phyloP scores from a whole-genome alignment of 2,329 filamentous ascomycete species.

The Leptodontidium sp. region DNA sequence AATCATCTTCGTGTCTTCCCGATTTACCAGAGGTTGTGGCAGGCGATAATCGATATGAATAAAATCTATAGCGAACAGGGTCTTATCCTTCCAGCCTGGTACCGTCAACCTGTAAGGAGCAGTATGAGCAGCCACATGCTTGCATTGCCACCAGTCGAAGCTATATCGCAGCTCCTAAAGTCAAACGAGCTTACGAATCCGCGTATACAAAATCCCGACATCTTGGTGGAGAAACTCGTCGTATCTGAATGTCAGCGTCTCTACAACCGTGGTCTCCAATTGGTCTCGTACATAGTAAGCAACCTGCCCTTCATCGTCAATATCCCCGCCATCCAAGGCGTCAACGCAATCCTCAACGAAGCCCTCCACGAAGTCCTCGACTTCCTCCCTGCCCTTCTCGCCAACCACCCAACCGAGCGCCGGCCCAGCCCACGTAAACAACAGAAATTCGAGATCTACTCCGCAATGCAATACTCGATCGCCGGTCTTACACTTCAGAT shows the following conservation, averaged over 20 bases:
- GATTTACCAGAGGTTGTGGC: conserved; percentile 19
- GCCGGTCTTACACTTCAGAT: neutral
- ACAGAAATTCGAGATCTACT: conserved; percentile 29
- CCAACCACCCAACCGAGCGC: conserved; percentile 6
- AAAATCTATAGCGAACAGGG: neutral
- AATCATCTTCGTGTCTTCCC: conserved; percentile 24
- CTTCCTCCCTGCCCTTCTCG: neutral
- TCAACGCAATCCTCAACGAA: conserved; percentile 13
- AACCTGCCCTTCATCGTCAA: neutral
- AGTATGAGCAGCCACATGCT: neutral
- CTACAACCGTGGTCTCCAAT: conserved; percentile 21
- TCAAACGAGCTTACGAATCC: conserved; percentile 1
- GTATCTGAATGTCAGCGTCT: conserved; percentile 18
- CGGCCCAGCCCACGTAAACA: neutral
- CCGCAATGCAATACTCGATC: conserved; percentile 24
- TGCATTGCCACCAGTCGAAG: neutral
- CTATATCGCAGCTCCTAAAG: neutral
- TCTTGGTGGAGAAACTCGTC: conserved; percentile 20
- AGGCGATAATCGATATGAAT: conserved; percentile 5
- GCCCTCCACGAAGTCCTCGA: conserved; percentile 23
- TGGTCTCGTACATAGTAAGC: neutral
- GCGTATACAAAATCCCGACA: neutral
- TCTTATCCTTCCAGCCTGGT: conserved; percentile 8
- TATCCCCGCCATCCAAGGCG: neutral
- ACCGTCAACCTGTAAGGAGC: conserved; percentile 1